Percentiles rank a stretch among this genome's conserved stretches.
Conservation (phyloP, 106 monocot species). For the Cymbidium sinense region DNA sequence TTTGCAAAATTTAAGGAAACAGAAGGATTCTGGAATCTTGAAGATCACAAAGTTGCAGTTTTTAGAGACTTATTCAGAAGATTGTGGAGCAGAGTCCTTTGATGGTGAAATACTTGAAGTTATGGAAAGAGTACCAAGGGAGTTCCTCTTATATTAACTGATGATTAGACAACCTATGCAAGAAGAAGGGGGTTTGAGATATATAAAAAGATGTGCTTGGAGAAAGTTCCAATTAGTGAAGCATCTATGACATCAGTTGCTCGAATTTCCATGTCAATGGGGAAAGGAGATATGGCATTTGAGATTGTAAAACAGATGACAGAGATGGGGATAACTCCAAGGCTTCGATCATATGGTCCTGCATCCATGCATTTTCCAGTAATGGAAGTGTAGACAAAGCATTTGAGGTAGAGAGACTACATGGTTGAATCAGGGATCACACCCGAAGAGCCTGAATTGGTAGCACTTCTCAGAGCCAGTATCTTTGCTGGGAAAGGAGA, state of each 20-base stretch:
- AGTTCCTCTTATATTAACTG: slow-evolving; percentile 32
- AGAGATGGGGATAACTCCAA: slow-evolving; percentile 24
- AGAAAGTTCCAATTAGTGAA: slow-evolving; percentile 41
- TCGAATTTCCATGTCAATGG: no score
- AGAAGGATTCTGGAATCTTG: background rate
- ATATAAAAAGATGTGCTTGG: slow-evolving; percentile 51
- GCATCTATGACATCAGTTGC: slow-evolving; percentile 51
- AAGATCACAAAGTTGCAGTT: background rate
- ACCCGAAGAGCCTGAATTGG: slow-evolving; percentile 66
- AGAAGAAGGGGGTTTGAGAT: slow-evolving; percentile 27
- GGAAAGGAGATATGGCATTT: background rate
- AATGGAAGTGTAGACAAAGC: slow-evolving; percentile 24
- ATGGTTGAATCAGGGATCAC: slow-evolving; percentile 46
- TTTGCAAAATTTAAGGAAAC: no score
- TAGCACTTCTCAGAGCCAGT: slow-evolving; percentile 52
- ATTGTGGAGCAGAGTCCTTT: background rate
- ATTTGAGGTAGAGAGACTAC: slow-evolving; percentile 48
- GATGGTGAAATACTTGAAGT: background rate
- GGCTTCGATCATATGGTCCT: slow-evolving; percentile 64
- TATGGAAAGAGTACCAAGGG: background rate
- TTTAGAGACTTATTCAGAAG: background rate
- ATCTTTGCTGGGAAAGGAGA: slow-evolving; percentile 35
- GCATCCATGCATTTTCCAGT: slow-evolving; percentile 46
- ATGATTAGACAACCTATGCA: slow-evolving; percentile 44
- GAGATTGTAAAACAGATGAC: slow-evolving; percentile 26